These are phyloP conservation scores for Cyberlindnera mississippiensis DNA, from an alignment of 805 yeast genomes.

Conservation along the genomic window DNA sequence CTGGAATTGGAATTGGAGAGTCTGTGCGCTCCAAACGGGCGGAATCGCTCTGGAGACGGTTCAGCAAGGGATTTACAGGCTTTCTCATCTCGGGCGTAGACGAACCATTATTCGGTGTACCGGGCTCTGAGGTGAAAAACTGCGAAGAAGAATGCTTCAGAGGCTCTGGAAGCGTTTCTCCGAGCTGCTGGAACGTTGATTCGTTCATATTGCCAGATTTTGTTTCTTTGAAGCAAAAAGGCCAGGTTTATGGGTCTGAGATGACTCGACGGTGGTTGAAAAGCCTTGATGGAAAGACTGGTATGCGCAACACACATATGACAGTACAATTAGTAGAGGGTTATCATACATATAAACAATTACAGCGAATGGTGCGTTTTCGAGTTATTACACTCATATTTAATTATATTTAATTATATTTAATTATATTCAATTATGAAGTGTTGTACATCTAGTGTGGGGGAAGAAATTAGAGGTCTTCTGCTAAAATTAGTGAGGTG, in stretches of 20 bases:
- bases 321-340: too few species aligned
- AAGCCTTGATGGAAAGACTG: too few species aligned
- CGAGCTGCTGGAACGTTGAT: constrained; percentile 23
- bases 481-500: too few species aligned
- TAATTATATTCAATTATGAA: too few species aligned
- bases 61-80: constrained; percentile 8
- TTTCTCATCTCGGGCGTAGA: not conserved
- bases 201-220: constrained; percentile 9
- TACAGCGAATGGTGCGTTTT: too few species aligned
- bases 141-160: constrained; percentile 25
- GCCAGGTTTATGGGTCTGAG: not conserved
- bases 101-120: constrained; percentile 7
- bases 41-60: constrained; percentile 7
- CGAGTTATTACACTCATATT: too few species aligned
- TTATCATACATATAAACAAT: too few species aligned
- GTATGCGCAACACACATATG: too few species aligned
- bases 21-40: constrained; percentile 20
- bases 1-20: constrained; percentile 49
- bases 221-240: too few species aligned
- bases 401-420: too few species aligned
- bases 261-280: not conserved
- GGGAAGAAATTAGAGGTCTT: too few species aligned
- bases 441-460: too few species aligned
- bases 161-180: constrained; percentile 26
- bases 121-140: constrained; percentile 19